Base-by-base conservation (phyloP, 2,329 filamentous ascomycete genomes). In the Cercospora sesami region DNA sequence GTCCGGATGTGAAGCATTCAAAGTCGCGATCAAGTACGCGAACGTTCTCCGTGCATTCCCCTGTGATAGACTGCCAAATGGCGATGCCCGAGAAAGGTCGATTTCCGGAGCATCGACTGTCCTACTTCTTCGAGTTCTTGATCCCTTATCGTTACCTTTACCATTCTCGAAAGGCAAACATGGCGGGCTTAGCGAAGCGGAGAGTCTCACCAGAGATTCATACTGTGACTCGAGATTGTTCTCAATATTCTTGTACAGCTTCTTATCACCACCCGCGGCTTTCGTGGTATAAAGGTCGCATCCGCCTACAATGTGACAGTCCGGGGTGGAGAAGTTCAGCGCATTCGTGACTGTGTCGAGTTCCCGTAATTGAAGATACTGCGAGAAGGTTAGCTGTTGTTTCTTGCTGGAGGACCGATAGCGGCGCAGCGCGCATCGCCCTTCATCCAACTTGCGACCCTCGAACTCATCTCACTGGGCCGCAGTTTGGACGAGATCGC, bases 251-350 rank as follows among this genome's bases (percentile, higher is more conserved):
- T 94, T 96, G 85, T 97, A 97, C 8, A 99, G 85, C 79, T 98
- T 98, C 86, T 97, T 97, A 79, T 99, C 95, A 71, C 90, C 90
- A 57, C 94, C 93, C 65, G 94, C 93, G 31, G 95, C 94, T 81
- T 99, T 99, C 28, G 94, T 97, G 9, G 94, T 98, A 84, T 97
- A 99, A 18, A 98, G 86, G 80, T 99, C 95, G 84, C 94, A 98
- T 72, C 92, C 92, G 75, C 95, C 95, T 30, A 93, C 90, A 69
- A 99, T 91, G 74, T 94, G 92, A 78, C 93, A 94, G 79, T 98
- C 94, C 62, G 91, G 89, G 0, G 94, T 97, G 76, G 95, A 92
- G 84, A 98, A 98, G 79, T 97, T 98, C 78, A 99, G 89, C 71
- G 94, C 92, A 82, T 91, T 91, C 69, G 93, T 94, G 73, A 98